Evolutionary conservation across 345 rosid species (phyloP), one percentile per base, ranked within the genome.

Genomic region (Ricinus communis): DNA sequence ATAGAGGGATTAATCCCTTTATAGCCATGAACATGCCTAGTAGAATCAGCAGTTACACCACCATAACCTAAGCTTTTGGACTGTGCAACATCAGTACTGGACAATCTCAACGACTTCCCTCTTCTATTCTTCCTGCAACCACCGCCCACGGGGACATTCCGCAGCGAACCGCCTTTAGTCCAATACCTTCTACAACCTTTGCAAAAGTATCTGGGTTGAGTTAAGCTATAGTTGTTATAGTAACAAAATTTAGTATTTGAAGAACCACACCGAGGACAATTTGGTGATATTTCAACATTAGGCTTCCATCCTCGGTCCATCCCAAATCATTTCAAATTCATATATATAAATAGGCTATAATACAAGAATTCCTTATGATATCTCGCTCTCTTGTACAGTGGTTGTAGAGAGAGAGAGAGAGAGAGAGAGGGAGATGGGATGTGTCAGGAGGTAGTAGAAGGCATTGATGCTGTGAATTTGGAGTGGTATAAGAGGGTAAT

Each of bases 181-280:
- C 92, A 88, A 43, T 88, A 86, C 74, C 92, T 78, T 65, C 90
- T 68, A 41, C 90, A 88, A 63, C 86, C 87, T 59, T 88, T 88
- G 79, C 92, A 88, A 66, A 87, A 87, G 79, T 87, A 87, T 46
- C 92, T 64, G 0, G 90, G 92, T 47, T 87, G 90, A 15, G 87
- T 81, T 50, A 85, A 75, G 85, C 92, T 87, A 72, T 87, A 87
- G 74, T 87, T 87, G 81, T 87, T 87, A 87, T 87, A 86, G 59
- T 87, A 87, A 61, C 90, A 87, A 66, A 88, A 88, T 68, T 86
- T 86, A 31, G 92, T 88, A 63, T 84, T 85, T 14, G 85, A 74
- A 65, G 90, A 86, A 22, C 88, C 88, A 61, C 92, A 86, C 5
- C 92, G 79, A 7, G 92, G 92, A 62, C 91, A 87, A 64, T 67